phyloP scores from a whole-genome alignment of 2,329 filamentous ascomycete genomes.

The Achaetomium macrosporum region DNA sequence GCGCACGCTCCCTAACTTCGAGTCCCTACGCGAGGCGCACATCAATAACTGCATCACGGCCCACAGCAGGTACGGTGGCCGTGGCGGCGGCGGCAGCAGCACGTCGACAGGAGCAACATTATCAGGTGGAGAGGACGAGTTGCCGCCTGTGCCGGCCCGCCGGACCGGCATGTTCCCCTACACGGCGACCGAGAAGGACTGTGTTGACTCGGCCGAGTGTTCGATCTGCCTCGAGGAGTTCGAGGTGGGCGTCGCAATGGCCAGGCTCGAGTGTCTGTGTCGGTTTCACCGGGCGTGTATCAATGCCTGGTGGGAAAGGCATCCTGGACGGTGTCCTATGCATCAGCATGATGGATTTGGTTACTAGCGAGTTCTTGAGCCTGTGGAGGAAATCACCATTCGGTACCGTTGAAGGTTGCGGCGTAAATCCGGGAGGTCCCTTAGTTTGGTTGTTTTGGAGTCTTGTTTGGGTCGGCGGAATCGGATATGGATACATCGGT shows the following conservation, averaged over 20 bases:
- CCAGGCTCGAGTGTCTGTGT: conserved; percentile 61
- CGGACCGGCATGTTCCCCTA: conserved; percentile 60
- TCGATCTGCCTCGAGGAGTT: conserved; percentile 65
- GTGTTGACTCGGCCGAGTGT: conserved; percentile 61
- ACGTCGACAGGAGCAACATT: conserved; percentile 2
- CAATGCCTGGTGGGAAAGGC: conserved; percentile 55
- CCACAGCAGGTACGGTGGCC: conserved; percentile 46
- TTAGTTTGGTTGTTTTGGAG: not conserved
- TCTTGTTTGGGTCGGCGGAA: not conserved
- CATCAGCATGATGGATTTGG: conserved; percentile 60
- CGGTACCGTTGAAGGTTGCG: not conserved
- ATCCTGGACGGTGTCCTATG: conserved; percentile 59
- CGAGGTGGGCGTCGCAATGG: conserved; percentile 56
- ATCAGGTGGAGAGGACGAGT: conserved; percentile 8
- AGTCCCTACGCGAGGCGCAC: conserved; percentile 51
- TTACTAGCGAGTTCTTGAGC: conserved; percentile 30
- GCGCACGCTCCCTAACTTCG: conserved; percentile 46
- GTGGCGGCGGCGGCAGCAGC: conserved; percentile 28
- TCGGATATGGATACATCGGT: not conserved
- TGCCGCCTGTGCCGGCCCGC: conserved; percentile 35
- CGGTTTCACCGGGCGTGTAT: conserved; percentile 59
- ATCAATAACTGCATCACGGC: conserved; percentile 52
- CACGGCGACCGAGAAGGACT: conserved; percentile 61
- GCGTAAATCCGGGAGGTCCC: not conserved
- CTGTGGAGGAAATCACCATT: not conserved